Conservation (phyloP, 2,329 filamentous ascomycete species). For the Colletotrichum destructivum region DNA sequence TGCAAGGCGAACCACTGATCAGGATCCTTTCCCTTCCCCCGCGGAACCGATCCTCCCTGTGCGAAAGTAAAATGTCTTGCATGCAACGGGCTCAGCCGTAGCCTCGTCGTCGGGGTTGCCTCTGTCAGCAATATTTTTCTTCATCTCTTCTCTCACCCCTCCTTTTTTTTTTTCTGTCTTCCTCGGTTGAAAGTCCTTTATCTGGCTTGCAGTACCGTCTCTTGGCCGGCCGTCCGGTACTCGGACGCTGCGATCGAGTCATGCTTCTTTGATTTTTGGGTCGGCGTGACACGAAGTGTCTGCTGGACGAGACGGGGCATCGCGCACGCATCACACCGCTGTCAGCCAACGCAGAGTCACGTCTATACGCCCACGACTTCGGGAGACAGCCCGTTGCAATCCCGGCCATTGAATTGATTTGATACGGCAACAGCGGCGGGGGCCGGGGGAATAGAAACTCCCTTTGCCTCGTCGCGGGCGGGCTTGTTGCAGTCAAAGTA, state of each 20-base stretch:
- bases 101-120: not conserved
- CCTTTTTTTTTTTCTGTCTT: not conserved
- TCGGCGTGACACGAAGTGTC: not conserved
- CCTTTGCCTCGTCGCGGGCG: not conserved
- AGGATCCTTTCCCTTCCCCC: constrained; percentile 21
- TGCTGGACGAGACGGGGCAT: constrained; percentile 4
- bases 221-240: not conserved
- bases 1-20: constrained; percentile 27
- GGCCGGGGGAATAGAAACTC: too few relatives aligned
- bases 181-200: too few relatives aligned
- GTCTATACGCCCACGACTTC: not conserved
- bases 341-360: not conserved
- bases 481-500: not conserved
- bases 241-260: constrained; percentile 6
- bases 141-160: too few relatives aligned
- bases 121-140: constrained; percentile 1
- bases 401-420: not conserved
- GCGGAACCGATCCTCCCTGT: constrained; percentile 28
- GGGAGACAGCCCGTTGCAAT: not conserved
- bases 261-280: not conserved
- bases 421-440: not conserved
- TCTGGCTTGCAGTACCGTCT: not conserved
- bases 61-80: constrained; percentile 25
- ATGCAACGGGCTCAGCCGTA: constrained; percentile 19
- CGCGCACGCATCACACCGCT: constrained; percentile 4